phyloP scores from a whole-genome alignment of 257 asterid species.

The Gentiana straminea region DNA sequence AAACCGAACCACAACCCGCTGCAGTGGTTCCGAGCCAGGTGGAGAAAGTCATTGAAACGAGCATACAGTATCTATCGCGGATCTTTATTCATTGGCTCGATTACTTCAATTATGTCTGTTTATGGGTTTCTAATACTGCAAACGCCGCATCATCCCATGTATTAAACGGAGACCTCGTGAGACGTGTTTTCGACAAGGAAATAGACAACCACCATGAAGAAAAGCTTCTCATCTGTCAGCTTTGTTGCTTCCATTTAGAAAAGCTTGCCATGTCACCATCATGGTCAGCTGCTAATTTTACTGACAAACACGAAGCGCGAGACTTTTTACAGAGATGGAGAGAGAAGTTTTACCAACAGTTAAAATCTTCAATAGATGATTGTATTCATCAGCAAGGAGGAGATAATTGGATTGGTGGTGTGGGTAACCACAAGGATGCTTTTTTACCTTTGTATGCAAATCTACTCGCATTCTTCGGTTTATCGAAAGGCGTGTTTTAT shows the following conservation, averaged over 20 bases:
- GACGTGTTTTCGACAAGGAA: constrained; percentile 92
- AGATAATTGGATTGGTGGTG: constrained; percentile 74
- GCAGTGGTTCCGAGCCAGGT: constrained; percentile 63
- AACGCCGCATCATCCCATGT: constrained; percentile 28
- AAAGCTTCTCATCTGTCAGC: constrained; percentile 66
- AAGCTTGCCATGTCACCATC: constrained; percentile 29
- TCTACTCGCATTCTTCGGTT: constrained; percentile 49
- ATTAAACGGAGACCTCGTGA: constrained; percentile 65
- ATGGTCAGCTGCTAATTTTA: constrained; percentile 9
- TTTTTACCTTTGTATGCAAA: constrained; percentile 71
- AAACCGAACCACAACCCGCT: constrained; percentile 7
- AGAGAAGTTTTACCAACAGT: constrained; percentile 38
- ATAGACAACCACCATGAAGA: constrained; percentile 95
- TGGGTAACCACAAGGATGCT: constrained; percentile 86
- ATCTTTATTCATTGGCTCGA: constrained; percentile 59
- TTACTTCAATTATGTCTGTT: constrained; percentile 60
- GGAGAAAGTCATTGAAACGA: constrained; percentile 69
- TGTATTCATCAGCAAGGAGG: constrained; percentile 28
- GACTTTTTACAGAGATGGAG: constrained; percentile 59
- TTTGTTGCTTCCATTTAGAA: constrained; percentile 74
- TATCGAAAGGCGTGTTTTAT: constrained; percentile 48
- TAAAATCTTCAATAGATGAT: constrained; percentile 35
- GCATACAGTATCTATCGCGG: constrained; percentile 64
- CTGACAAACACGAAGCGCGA: constrained; percentile 14
- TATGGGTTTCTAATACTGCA: constrained; percentile 46